Evolutionary conservation across 1,139 yeast species (phyloP).

Genomic region (Suhomyces panamericanus): DNA sequence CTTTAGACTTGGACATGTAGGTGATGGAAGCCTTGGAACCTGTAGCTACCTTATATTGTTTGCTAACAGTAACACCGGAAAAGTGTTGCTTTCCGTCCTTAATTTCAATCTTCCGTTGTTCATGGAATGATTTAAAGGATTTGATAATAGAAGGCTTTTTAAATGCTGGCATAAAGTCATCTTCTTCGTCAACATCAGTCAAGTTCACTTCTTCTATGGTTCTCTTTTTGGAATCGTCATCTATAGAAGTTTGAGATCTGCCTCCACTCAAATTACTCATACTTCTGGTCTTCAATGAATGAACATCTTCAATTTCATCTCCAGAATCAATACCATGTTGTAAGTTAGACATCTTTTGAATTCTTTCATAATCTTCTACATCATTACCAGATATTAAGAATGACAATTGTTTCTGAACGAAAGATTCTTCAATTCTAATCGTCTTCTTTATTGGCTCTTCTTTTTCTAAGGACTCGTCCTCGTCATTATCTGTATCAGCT

Average conservation of each 20-base stretch:
- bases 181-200: constrained; percentile 33
- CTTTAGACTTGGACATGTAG: constrained; percentile 44
- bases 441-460: constrained; percentile 23
- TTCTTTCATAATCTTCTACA: constrained; percentile 35
- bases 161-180: constrained; percentile 38
- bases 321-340: constrained; percentile 43
- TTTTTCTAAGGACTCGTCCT: constrained; percentile 16
- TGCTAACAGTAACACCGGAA: constrained; percentile 58
- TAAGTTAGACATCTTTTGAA: constrained; percentile 32
- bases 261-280: constrained; percentile 34
- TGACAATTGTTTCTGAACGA: constrained; percentile 64
- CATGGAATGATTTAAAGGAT: constrained; percentile 45
- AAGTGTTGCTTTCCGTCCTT: constrained; percentile 42
- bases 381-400: constrained; percentile 49
- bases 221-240: constrained; percentile 14
- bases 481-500: constrained; percentile 10
- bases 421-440: constrained; percentile 48
- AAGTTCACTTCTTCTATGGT: constrained; percentile 5
- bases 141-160: constrained; percentile 51
- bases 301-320: constrained; percentile 46
- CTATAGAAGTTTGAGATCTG: constrained; percentile 21
- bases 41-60: constrained; percentile 55
- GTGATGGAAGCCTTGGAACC: constrained; percentile 63
- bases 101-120: constrained; percentile 35
- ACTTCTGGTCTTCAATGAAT: constrained; percentile 49